Evolutionary conservation across 352 stramenopile genomes (phyloP).

Genomic region (Pythium monospermum): DNA sequence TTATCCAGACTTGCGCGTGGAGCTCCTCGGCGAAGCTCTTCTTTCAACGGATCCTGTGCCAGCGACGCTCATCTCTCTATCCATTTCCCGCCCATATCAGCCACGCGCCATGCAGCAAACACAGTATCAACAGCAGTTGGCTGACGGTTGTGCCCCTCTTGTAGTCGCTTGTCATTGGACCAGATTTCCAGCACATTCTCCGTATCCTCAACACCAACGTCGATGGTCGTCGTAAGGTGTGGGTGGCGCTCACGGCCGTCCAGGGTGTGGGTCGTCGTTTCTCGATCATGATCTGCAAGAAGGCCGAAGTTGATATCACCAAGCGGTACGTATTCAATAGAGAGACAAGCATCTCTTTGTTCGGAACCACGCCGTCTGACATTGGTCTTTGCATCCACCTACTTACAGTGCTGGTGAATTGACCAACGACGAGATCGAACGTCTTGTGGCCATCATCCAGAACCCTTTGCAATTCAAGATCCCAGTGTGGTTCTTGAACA

Average conservation of each 20-base stretch:
- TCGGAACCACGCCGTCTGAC: not conserved
- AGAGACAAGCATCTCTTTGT: not conserved
- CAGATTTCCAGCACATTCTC: constrained; percentile 99
- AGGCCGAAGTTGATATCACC: constrained; percentile 98
- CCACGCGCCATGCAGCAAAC: no score
- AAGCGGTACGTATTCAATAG: constrained; percentile 75
- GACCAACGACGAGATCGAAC: constrained; percentile 99
- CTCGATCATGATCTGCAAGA: constrained; percentile 98
- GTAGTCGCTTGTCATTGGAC: constrained; percentile 88
- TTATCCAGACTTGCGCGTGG: no score
- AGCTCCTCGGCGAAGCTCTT: no score
- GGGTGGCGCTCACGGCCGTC: constrained; percentile 81
- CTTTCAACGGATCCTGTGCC: no score
- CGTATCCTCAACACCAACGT: constrained; percentile 99
- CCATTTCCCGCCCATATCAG: no score
- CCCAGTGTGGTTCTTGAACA: constrained; percentile 99
- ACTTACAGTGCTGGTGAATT: constrained; percentile 91
- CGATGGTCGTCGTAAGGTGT: constrained; percentile 96
- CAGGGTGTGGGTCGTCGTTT: constrained; percentile 85
- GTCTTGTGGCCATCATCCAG: constrained; percentile 98
- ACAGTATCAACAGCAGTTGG: constrained; percentile 1
- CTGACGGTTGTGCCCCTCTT: constrained; percentile 11
- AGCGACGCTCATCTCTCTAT: no score
- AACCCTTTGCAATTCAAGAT: constrained; percentile 99
- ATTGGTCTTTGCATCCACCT: not conserved